Percentiles rank a stretch among this genome's conserved stretches.
Evolutionary conservation across 2,329 filamentous ascomycete species (phyloP).

Genomic region (Alternaria triticina): DNA sequence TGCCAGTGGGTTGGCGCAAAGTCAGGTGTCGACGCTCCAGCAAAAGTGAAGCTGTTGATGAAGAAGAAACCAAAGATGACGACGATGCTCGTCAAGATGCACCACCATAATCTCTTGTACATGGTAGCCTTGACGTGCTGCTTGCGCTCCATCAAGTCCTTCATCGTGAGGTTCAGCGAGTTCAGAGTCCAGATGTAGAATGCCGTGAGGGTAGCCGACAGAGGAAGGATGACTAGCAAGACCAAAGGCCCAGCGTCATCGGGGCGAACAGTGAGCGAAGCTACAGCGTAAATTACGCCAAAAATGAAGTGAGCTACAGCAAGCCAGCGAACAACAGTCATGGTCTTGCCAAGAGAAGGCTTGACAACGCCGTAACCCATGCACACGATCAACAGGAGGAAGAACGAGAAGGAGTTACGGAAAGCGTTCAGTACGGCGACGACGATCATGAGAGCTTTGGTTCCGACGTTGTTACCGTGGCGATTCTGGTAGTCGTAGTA

Average conservation of each 20-base stretch:
- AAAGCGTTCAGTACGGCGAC: conserved; percentile 94
- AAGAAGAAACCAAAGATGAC: conserved; percentile 99
- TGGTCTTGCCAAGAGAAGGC: conserved; percentile 85
- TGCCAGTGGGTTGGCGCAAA: conserved; percentile 98
- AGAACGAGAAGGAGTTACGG: conserved; percentile 97
- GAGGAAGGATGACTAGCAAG: conserved; percentile 88
- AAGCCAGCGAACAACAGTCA: conserved; percentile 91
- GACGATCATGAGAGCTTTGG: conserved; percentile 85
- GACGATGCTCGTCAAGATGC: conserved; percentile 87
- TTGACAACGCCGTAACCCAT: conserved; percentile 99
- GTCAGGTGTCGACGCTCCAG: conserved; percentile 80
- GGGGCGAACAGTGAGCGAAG: conserved; percentile 85
- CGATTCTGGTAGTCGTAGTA: conserved; percentile 98
- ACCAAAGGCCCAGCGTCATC: conserved; percentile 90
- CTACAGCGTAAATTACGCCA: conserved; percentile 89
- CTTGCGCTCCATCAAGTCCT: conserved; percentile 92
- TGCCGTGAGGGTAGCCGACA: conserved; percentile 89
- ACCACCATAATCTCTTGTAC: conserved; percentile 99
- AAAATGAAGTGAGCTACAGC: conserved; percentile 94
- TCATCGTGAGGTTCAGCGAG: conserved; percentile 91
- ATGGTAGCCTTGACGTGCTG: conserved; percentile 92
- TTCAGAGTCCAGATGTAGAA: conserved; percentile 99
- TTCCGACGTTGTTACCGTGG: conserved; percentile 80
- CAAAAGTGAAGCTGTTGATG: conserved; percentile 95
- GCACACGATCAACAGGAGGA: conserved; percentile 94